A percentile compares a stretch with the other conserved stretches of the same genome.
Conservation (phyloP, 768 basidiomycete species). For the Cystobasidium ongulense region DNA sequence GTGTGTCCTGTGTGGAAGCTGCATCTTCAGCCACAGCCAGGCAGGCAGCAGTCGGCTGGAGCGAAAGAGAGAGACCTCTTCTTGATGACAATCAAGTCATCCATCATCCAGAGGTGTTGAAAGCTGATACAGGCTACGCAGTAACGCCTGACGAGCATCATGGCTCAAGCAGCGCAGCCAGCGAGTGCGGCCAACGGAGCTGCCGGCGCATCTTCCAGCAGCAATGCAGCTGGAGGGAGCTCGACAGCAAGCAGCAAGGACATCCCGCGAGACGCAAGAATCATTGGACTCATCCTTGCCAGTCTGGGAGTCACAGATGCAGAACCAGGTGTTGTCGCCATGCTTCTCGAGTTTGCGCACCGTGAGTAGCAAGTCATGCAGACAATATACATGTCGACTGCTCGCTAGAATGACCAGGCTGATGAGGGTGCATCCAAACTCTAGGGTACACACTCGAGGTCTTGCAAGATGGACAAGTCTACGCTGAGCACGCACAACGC, state of each 20-base stretch:
- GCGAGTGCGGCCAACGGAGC: neutral
- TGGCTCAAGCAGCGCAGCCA: neutral
- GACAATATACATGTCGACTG: neutral
- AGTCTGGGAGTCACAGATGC: slow-evolving; percentile 48
- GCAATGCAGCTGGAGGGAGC: neutral
- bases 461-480: slow-evolving; percentile 45
- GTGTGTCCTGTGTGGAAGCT: neutral
- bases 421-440: neutral
- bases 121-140: neutral
- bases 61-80: neutral
- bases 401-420: neutral
- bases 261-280: slow-evolving; percentile 48
- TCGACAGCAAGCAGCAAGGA: neutral
- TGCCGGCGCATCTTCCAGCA: neutral
- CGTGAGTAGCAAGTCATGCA: slow-evolving; percentile 41
- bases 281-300: slow-evolving; percentile 48
- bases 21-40: neutral
- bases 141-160: neutral
- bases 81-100: neutral
- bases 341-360: slow-evolving; percentile 49
- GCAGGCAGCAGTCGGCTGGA: neutral
- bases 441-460: slow-evolving; percentile 49
- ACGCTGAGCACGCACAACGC: slow-evolving; percentile 47
- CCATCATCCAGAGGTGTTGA: neutral
- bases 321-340: slow-evolving; percentile 48